Percentiles rank a stretch among this genome's conserved stretches.
These are phyloP conservation scores for Globisporangium sylvaticum DNA, from an alignment of 352 stramenopile species.

Conservation along the genomic window DNA sequence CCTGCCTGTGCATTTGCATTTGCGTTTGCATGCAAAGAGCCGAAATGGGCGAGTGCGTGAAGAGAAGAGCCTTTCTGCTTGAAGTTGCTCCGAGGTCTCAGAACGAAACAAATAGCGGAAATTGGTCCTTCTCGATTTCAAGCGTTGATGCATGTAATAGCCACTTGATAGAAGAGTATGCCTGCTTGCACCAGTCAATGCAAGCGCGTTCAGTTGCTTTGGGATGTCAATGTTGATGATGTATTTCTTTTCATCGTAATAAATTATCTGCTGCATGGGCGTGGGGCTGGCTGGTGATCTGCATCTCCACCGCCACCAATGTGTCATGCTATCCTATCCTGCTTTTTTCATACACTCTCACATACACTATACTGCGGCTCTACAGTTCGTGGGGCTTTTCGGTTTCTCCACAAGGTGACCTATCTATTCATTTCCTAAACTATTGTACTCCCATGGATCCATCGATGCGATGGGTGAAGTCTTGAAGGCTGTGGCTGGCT, in stretches of 20 bases:
- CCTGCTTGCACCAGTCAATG: too few species aligned
- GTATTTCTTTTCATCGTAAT: neutral
- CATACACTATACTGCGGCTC: neutral
- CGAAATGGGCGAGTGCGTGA: too few species aligned
- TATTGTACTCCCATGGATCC: constrained; percentile 6
- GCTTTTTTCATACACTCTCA: neutral
- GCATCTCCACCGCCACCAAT: too few species aligned
- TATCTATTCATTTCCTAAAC: constrained; percentile 5
- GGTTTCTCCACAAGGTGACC: neutral
- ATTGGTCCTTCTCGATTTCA: neutral
- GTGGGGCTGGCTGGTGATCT: neutral
- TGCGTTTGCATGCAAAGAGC: too few species aligned
- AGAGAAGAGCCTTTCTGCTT: neutral
- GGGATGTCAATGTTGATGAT: neutral
- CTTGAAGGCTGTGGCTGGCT: neutral
- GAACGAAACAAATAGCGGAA: neutral
- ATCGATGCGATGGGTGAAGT: neutral
- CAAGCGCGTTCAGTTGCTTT: too few species aligned
- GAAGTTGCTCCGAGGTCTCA: neutral
- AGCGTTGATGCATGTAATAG: neutral
- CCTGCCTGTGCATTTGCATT: too few species aligned
- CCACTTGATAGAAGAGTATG: neutral
- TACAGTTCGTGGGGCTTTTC: neutral
- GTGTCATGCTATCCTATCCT: neutral
- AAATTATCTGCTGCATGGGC: neutral